These are phyloP conservation scores for Thielaviopsis euricoi DNA, from an alignment of 2,329 filamentous ascomycete species.

Conservation along the genomic window DNA sequence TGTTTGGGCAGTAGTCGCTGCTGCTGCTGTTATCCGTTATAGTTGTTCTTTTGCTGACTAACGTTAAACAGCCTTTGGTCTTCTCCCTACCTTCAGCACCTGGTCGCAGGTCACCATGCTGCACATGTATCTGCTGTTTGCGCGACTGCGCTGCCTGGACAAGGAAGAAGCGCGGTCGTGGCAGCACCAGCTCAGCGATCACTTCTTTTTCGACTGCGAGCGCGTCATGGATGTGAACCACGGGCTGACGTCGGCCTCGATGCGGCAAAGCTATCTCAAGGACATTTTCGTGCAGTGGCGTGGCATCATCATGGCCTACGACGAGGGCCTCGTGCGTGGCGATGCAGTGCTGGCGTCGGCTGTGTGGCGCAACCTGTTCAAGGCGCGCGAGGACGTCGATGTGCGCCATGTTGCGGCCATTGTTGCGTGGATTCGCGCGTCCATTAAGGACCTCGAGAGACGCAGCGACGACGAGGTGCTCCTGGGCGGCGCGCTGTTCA, in stretches of 20 bases:
- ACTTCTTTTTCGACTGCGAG: conserved; percentile 86
- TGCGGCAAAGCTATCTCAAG: conserved; percentile 55
- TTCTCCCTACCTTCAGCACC: conserved; percentile 78
- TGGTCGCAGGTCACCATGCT: conserved; percentile 96
- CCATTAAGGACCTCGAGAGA: conserved; percentile 31
- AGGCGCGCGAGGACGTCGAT: conserved; percentile 41
- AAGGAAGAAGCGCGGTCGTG: conserved; percentile 52
- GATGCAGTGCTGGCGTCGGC: conserved; percentile 67
- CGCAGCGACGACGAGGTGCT: conserved; percentile 29
- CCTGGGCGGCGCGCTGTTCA: conserved; percentile 25
- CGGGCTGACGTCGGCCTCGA: conserved; percentile 42
- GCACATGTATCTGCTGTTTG: conserved; percentile 83
- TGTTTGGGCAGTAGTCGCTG: no score
- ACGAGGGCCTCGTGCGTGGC: conserved; percentile 62
- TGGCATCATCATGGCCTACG: conserved; percentile 67
- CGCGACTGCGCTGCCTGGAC: conserved; percentile 66
- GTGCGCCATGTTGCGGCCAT: conserved; percentile 33
- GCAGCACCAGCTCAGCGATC: conserved; percentile 83
- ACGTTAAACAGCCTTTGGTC: conserved; percentile 46
- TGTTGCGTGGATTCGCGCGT: conserved; percentile 38
- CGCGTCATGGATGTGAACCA: conserved; percentile 70
- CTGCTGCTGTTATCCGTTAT: no score
- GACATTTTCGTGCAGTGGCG: conserved; percentile 91
- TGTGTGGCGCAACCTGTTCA: conserved; percentile 87
- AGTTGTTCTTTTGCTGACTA: no score